Conservation (phyloP, 257 asterid genomes). For the Euphrasia confusa region DNA sequence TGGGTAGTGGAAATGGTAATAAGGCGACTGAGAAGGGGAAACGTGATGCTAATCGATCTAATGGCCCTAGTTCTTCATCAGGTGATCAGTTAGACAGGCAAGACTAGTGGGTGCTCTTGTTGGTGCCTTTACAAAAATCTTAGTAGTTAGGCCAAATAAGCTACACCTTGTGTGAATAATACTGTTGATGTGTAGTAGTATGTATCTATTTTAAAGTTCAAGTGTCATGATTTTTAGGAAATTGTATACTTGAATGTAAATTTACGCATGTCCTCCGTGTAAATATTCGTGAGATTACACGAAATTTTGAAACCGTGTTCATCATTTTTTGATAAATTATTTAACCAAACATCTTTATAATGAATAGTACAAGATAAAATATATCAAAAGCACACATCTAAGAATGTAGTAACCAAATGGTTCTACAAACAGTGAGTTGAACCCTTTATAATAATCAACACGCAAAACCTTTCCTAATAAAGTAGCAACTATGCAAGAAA, state of each 20-base stretch:
- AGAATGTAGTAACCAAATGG: no score
- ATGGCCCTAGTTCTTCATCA: conserved; percentile 20
- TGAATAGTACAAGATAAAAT: no score
- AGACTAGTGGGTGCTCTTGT: conserved; percentile 24
- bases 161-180: background rate
- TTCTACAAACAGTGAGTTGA: background rate
- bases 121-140: background rate
- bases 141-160: background rate
- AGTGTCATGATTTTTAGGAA: background rate
- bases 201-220: background rate
- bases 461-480: background rate
- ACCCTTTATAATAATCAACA: background rate
- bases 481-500: conserved; percentile 5
- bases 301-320: no score
- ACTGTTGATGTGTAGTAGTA: background rate
- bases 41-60: conserved; percentile 34
- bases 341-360: no score
- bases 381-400: no score
- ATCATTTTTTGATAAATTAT: no score
- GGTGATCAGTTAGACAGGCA: conserved; percentile 34
- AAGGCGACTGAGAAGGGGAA: conserved; percentile 42
- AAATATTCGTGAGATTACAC: conserved; percentile 5
- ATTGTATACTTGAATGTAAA: background rate
- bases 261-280: background rate
- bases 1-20: conserved; percentile 36